phyloP scores from a whole-genome alignment of 768 basidiomycete genomes.

The Tricholoma furcatifolium region DNA sequence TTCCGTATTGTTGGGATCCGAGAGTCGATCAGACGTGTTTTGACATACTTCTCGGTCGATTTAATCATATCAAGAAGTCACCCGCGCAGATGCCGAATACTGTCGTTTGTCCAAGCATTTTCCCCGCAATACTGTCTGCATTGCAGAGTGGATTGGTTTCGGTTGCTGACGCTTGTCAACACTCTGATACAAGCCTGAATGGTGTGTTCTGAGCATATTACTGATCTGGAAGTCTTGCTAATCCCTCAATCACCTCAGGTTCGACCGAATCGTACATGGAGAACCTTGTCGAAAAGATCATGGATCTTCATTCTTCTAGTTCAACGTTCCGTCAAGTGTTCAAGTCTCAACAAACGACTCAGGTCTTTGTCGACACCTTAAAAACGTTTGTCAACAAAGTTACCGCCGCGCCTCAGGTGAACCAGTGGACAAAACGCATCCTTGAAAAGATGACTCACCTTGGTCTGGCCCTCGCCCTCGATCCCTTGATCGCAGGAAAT shows the following conservation, averaged over 20 bases:
- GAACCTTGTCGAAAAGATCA: slow-evolving; percentile 63
- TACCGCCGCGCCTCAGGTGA: slow-evolving; percentile 33
- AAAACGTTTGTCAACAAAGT: slow-evolving; percentile 51
- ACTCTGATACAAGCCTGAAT: slow-evolving; percentile 25
- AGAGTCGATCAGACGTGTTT: slow-evolving; percentile 68
- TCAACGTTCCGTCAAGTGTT: slow-evolving; percentile 71
- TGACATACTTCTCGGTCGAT: slow-evolving; percentile 64
- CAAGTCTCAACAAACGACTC: slow-evolving; percentile 67
- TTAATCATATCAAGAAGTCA: slow-evolving; percentile 19
- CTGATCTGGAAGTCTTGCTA: slow-evolving; percentile 2
- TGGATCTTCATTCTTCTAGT: slow-evolving; percentile 64
- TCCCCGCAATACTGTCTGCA: slow-evolving; percentile 70
- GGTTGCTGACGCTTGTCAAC: slow-evolving; percentile 35
- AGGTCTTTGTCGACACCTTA: slow-evolving; percentile 65
- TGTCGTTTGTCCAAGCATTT: slow-evolving; percentile 65
- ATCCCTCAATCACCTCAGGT: slow-evolving; percentile 19
- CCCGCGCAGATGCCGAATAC: slow-evolving; percentile 24
- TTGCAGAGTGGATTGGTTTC: slow-evolving; percentile 54
- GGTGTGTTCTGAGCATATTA: slow-evolving; percentile 19
- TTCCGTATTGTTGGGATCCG: slow-evolving; percentile 70
- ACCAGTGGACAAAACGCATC: slow-evolving; percentile 48
- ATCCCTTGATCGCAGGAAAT: slow-evolving; percentile 53
- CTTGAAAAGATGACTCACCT: slow-evolving; percentile 73
- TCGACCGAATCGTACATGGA: slow-evolving; percentile 47
- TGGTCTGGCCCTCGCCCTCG: slow-evolving; percentile 64